These are phyloP conservation scores for Coleophoma crateriformis DNA, from an alignment of 2,329 filamentous ascomycete species.

Conservation along the genomic window DNA sequence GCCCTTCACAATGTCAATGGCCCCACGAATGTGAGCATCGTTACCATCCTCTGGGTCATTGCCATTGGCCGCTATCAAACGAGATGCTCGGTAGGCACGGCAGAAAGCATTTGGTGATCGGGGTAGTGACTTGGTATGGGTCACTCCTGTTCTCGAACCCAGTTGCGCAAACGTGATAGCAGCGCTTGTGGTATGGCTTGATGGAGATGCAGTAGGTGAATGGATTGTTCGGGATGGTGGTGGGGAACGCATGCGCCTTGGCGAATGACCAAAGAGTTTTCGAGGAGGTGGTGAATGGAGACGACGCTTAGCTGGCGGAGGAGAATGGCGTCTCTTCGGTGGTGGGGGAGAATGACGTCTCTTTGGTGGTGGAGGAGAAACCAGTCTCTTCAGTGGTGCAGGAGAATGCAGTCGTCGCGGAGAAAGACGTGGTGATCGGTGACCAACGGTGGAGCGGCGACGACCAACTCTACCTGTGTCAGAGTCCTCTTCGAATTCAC, in stretches of 20 bases:
- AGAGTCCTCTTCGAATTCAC: constrained; percentile 59
- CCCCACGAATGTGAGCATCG: constrained; percentile 74
- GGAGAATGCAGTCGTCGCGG: constrained; percentile 56
- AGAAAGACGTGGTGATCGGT: constrained; percentile 43
- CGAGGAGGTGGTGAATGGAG: constrained; percentile 32
- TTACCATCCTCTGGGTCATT: constrained; percentile 26
- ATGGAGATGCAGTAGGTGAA: constrained; percentile 42
- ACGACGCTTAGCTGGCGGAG: constrained; percentile 31
- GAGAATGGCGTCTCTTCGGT: constrained; percentile 25
- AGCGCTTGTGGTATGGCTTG: constrained; percentile 29
- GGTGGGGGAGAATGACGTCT: constrained; percentile 32
- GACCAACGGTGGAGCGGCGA: constrained; percentile 41
- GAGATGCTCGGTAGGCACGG: constrained; percentile 37
- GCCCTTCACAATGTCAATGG: constrained; percentile 95
- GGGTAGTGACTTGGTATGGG: constrained; percentile 81
- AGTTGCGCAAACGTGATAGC: constrained; percentile 38
- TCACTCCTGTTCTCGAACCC: constrained; percentile 59
- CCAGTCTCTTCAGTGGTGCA: constrained; percentile 20
- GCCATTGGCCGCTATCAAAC: constrained; percentile 33
- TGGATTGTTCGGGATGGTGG: constrained; percentile 50
- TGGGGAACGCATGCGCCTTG: constrained; percentile 61
- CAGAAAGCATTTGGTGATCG: constrained; percentile 69
- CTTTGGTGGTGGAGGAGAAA: constrained; percentile 31
- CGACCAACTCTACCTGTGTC: constrained; percentile 48
- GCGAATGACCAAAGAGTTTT: constrained; percentile 23